These are phyloP conservation scores for Pyrenochaeta sp. DNA, from an alignment of 2,329 filamentous ascomycete species.

Conservation along the genomic window DNA sequence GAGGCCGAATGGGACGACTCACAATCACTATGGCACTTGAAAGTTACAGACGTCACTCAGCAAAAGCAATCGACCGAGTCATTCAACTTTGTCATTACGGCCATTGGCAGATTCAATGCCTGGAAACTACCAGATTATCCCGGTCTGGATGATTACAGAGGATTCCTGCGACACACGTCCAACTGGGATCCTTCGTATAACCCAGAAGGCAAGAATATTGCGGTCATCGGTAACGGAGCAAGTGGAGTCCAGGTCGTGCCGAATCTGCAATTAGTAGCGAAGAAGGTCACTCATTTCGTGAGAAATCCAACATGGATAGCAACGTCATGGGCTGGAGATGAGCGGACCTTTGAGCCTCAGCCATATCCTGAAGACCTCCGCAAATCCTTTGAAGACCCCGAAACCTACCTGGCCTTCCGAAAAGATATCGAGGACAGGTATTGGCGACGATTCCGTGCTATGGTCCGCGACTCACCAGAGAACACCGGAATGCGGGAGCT, in stretches of 20 bases:
- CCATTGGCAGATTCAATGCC: constrained; percentile 40
- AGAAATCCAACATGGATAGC: constrained; percentile 65
- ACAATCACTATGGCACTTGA: constrained; percentile 65
- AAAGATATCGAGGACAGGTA: constrained; percentile 61
- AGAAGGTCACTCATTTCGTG: constrained; percentile 60
- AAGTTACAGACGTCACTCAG: constrained; percentile 60
- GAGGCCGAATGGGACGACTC: constrained; percentile 50
- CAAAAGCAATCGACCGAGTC: constrained; percentile 25
- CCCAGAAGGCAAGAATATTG: constrained; percentile 64
- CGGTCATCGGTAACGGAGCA: constrained; percentile 70
- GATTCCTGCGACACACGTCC: constrained; percentile 38
- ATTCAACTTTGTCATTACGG: constrained; percentile 49
- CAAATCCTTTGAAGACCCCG: constrained; percentile 66
- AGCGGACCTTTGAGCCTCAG: constrained; percentile 52
- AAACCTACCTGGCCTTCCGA: constrained; percentile 62
- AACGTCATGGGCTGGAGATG: constrained; percentile 61
- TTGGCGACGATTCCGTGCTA: constrained; percentile 59
- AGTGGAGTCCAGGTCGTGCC: constrained; percentile 70
- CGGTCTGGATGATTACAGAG: constrained; percentile 37
- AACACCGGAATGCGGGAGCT: constrained; percentile 40
- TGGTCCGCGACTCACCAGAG: constrained; percentile 47
- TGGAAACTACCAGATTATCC: constrained; percentile 43
- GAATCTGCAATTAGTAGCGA: constrained; percentile 63
- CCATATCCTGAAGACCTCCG: constrained; percentile 60
- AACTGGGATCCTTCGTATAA: constrained; percentile 52